Evolutionary conservation across 192 early-diverging fungal genomes (phyloP), one percentile per base, ranked within the genome.

Genomic region (Entomortierella chlamydospora): DNA sequence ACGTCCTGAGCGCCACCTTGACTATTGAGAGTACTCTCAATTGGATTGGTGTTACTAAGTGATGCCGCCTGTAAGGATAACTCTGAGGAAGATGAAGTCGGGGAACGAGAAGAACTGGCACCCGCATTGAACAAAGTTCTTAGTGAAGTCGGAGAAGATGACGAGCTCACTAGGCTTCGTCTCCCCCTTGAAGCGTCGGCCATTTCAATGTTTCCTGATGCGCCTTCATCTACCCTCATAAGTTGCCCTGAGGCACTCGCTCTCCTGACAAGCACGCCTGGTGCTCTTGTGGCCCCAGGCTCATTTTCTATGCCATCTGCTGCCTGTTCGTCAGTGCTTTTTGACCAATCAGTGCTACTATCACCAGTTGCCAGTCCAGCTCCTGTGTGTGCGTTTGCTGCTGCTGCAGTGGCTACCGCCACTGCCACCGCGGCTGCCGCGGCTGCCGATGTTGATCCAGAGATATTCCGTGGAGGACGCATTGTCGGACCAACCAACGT

Each of bases 231-330:
- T 10, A 45, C 60, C 10, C 74, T 64, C 60, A 68, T 64, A 18
- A 64, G 65, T 33, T 78, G 66, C 15, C 74, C 74, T 23, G 74
- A 78, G 2, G 74, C 61, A 50, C 74, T 78, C 17, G 74, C 74
- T 47, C 74, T 50, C 37, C 74, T 45, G 23, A 62, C 61, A 13
- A 78, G 61, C 15, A 67, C 52, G 12, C 41, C 52, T 13, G 73
- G 60, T 11, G 45, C 31, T 41, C 59, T 68, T 13, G 28, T 8
- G 20, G 30, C 41, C 17, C 52, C 39, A 22, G 34, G 22, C 31
- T 57, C 64, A 26, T 25, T 49, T 55, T 13, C 31, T 17, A 28
- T 17, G 10, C 5, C 22, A n/a, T 9, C 30, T 11, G 25, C 13
- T 8, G 18, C 56, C 33, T 66, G 59, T 1, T 51, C 53, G 15